Evolutionary conservation across 768 basidiomycete genomes (phyloP), one percentile per base, ranked within the genome.

Genomic region (Russula compacta): DNA sequence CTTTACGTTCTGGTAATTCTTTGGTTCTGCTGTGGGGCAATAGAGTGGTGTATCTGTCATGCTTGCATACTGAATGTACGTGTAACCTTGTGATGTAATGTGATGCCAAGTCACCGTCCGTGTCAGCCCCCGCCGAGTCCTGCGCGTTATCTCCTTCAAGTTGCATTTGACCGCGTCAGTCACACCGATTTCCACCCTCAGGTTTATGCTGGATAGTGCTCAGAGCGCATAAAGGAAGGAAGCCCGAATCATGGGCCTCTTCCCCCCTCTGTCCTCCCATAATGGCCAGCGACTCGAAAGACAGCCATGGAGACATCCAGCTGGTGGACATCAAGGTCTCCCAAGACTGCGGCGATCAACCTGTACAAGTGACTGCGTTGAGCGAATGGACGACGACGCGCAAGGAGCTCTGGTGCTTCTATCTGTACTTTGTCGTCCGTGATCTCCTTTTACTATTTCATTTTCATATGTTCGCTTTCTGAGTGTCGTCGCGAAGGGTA

Each of bases 241-340:
- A 29, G 24, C 24, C 24, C 24, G 24, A 29, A 29, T 29, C 24
- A 29, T 29, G 24, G 24, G 97, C 97, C 76, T 97, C 98, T 80
- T 98, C 81, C 97, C 73, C 88, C 92, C n/a, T 79, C 92, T 72
- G 86, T 98, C 24, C 83, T 93, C 66, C 83, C 79, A 33, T 80
- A 87, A 11, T 94, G 93, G 14, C 38, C 17, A 5, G 12, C 38
- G 36, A 40, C 24, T n/a, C 46, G 29, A 60, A 48, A 60, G 38
- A n/a, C 24, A 29, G 24, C 8, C 43, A 6, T 6, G 43, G 43
- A 44, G 19, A 21, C 43, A 21, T 21, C 43, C n/a, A 44, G 11
- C 43, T 44, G n/a, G 43, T 21, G 43, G 40, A 17, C 38, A 12
- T 21, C 6, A 33, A n/a, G n/a, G 10, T 2, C 17, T 60, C 59